A percentile compares a stretch with the other conserved stretches of the same genome.
Conservation (phyloP, 2,329 filamentous ascomycete genomes). For the Cadophora malorum region DNA sequence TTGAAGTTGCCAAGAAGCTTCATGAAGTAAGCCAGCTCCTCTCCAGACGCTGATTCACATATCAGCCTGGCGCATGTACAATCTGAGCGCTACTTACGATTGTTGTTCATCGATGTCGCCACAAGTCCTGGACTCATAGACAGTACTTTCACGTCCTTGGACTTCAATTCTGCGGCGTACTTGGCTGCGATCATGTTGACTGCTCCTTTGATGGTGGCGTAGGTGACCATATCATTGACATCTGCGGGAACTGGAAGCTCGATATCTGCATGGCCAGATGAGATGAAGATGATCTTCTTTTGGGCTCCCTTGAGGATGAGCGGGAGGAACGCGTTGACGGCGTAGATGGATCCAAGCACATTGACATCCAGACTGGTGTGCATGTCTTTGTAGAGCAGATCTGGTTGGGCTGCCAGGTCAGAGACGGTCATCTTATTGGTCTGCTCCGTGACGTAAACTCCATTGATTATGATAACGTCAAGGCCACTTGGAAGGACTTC, state of each 20-base stretch:
- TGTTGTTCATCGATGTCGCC: slow-evolving; percentile 39
- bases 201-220: slow-evolving; percentile 58
- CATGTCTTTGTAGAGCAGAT: slow-evolving; percentile 46
- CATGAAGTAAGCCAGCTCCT: slow-evolving; percentile 1
- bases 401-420: slow-evolving; percentile 28
- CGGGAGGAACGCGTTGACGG: slow-evolving; percentile 60
- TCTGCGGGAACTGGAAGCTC: slow-evolving; percentile 50
- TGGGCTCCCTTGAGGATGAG: slow-evolving; percentile 55
- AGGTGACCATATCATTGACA: slow-evolving; percentile 48
- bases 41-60: slow-evolving; percentile 2
- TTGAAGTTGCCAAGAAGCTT: slow-evolving; percentile 25
- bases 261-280: slow-evolving; percentile 55
- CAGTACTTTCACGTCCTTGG: slow-evolving; percentile 59
- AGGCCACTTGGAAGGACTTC: slow-evolving; percentile 1
- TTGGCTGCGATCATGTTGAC: slow-evolving; percentile 60
- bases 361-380: slow-evolving; percentile 52
- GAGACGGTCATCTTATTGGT: slow-evolving; percentile 34
- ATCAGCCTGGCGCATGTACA: neutral
- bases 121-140: slow-evolving; percentile 59
- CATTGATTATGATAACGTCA: slow-evolving; percentile 47
- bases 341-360: slow-evolving; percentile 57
- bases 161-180: slow-evolving; percentile 53
- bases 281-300: slow-evolving; percentile 62
- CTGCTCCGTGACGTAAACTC: slow-evolving; percentile 34
- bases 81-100: slow-evolving; percentile 3